Conservation (phyloP, 768 basidiomycete species). For the Rhodotorula babjevae region DNA sequence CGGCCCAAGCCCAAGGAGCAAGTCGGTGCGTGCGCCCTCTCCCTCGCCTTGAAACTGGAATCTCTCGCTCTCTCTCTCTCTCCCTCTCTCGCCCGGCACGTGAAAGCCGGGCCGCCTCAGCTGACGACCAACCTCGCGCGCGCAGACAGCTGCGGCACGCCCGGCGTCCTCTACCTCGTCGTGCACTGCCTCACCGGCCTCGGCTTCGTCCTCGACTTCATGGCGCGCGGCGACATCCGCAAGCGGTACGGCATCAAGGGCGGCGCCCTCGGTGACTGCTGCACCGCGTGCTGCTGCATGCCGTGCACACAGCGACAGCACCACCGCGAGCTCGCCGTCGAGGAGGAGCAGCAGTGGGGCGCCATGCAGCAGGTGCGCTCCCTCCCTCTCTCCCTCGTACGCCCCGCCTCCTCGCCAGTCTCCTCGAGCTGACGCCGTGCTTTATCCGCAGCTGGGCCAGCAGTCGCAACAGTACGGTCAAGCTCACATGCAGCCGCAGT, state of each 20-base stretch:
- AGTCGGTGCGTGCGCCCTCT: background rate
- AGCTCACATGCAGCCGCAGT: too few species aligned
- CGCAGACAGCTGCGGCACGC: background rate
- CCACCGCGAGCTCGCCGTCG: slow-evolving; percentile 14
- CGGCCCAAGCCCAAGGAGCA: background rate
- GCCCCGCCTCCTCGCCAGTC: too few species aligned
- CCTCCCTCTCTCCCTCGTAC: background rate
- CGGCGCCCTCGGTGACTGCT: slow-evolving; percentile 51
- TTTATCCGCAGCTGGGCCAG: too few species aligned
- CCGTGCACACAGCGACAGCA: slow-evolving; percentile 53
- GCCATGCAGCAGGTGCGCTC: background rate
- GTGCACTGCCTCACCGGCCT: background rate
- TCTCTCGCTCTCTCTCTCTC: background rate
- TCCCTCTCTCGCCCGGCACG: fast-evolving
- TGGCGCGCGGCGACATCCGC: slow-evolving; percentile 12
- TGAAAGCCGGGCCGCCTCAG: too few species aligned
- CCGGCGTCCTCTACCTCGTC: background rate
- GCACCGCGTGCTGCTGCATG: slow-evolving; percentile 50
- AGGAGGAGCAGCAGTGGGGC: slow-evolving; percentile 6
- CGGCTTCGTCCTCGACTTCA: slow-evolving; percentile 4
- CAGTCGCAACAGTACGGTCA: too few species aligned
- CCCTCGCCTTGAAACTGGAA: too few species aligned
- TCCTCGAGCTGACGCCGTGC: too few species aligned
- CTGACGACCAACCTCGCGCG: background rate
- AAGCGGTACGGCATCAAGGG: slow-evolving; percentile 54